Evolutionary conservation across 148 eudicot genomes (phyloP).

Genomic region (Cornus kousa): DNA sequence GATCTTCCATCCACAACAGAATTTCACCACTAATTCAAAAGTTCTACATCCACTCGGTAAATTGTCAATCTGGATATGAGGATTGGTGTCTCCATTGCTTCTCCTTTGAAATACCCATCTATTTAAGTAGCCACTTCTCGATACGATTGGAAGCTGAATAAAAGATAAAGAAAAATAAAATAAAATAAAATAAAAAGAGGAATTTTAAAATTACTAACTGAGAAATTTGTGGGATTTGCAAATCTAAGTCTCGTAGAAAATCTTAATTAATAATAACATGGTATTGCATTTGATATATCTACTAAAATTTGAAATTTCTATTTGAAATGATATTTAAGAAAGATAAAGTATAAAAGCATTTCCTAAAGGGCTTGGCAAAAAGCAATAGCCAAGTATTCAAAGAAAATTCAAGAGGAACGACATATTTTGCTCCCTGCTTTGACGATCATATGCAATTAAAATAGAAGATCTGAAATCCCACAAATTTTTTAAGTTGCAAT

Average conservation of each 20-base stretch:
- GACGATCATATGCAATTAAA: no score
- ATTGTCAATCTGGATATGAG: constrained; percentile 22
- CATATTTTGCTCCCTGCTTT: no score
- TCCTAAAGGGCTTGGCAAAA: background rate
- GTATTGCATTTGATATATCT: background rate
- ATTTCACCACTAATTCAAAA: constrained; percentile 38
- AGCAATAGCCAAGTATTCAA: no score
- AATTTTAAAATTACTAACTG: background rate
- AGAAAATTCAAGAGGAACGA: no score
- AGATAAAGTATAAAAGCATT: background rate
- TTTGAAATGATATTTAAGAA: background rate
- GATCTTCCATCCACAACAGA: constrained; percentile 47
- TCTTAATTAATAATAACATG: no score
- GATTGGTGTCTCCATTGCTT: constrained; percentile 12
- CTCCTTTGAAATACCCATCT: constrained; percentile 30
- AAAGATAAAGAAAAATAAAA: no score
- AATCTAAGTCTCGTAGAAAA: no score
- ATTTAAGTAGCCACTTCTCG: constrained; percentile 48
- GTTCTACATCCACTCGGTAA: constrained; percentile 44
- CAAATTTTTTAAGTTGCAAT: no score
- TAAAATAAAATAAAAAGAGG: background rate
- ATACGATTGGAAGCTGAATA: constrained; percentile 41
- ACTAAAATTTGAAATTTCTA: background rate
- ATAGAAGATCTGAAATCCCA: no score
- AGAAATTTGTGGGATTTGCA: background rate